phyloP scores from a whole-genome alignment of 1,284 basidiomycete genomes.

The Moesziomyces parantarcticus region DNA sequence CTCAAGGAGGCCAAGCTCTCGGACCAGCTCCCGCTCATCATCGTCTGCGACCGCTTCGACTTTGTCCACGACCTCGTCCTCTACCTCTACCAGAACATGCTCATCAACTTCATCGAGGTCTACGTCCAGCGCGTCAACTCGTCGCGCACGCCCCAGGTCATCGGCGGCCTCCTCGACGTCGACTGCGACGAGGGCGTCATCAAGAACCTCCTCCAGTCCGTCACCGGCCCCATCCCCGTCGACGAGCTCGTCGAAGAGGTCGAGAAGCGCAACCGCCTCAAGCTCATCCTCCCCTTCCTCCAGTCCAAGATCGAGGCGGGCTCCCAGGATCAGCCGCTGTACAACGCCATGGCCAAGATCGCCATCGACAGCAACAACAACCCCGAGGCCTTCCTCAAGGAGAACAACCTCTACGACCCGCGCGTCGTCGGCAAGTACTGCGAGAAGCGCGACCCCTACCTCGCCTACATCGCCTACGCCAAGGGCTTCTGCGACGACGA shows the following conservation, averaged over 20 bases:
- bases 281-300: conserved; percentile 96
- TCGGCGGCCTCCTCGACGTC: conserved; percentile 95
- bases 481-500: conserved; percentile 99
- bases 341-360: conserved; percentile 98
- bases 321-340: conserved; percentile 89
- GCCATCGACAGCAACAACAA: conserved; percentile 99
- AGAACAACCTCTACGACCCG: conserved; percentile 98
- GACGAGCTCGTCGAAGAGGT: conserved; percentile 82
- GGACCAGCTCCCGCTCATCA: conserved; percentile 98
- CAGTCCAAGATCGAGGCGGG: conserved; percentile 91
- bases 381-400: conserved; percentile 96
- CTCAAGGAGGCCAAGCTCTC: conserved; percentile 92
- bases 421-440: conserved; percentile 98
- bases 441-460: conserved; percentile 96
- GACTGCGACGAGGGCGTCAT: conserved; percentile 95
- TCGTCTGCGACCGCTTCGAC: conserved; percentile 99
- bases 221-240: conserved; percentile 96
- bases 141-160: conserved; percentile 95
- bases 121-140: conserved; percentile 99
- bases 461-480: conserved; percentile 99
- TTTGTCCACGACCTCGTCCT: conserved; percentile 99
- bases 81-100: conserved; percentile 97
- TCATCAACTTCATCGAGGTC: conserved; percentile 97
- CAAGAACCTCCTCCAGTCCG: conserved; percentile 90
- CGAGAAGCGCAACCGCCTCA: conserved; percentile 86